phyloP scores from a whole-genome alignment of 2,329 filamentous ascomycete genomes.

The Seiridium unicorne region DNA sequence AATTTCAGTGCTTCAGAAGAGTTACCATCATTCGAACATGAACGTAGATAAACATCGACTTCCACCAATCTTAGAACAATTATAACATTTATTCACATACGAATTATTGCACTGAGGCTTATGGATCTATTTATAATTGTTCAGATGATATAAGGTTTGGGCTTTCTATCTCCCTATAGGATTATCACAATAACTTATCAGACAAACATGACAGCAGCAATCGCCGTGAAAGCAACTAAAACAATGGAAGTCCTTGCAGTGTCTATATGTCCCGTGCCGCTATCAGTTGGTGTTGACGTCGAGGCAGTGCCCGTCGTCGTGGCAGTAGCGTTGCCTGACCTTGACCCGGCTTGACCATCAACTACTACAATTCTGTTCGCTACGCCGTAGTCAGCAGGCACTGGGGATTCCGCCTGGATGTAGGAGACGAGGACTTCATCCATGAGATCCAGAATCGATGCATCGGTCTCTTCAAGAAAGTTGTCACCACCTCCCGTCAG shows the following conservation, averaged over 20 bases:
- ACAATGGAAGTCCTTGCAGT: background rate
- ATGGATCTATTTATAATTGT: too few relatives aligned
- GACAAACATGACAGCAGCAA: background rate
- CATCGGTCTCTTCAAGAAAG: slow-evolving; percentile 40
- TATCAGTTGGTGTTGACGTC: background rate
- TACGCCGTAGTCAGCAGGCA: slow-evolving; percentile 40
- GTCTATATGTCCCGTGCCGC: background rate
- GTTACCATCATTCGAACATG: too few relatives aligned
- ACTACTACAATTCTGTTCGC: slow-evolving; percentile 43
- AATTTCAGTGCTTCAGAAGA: too few relatives aligned
- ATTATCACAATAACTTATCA: background rate
- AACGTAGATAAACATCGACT: too few relatives aligned
- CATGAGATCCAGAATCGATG: slow-evolving; percentile 45
- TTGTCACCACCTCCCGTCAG: slow-evolving; percentile 63
- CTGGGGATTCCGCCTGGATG: slow-evolving; percentile 44
- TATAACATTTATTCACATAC: too few relatives aligned
- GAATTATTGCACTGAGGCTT: too few relatives aligned
- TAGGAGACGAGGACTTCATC: slow-evolving; percentile 50
- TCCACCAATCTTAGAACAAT: too few relatives aligned
- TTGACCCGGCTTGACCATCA: slow-evolving; percentile 12
- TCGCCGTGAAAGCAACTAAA: background rate
- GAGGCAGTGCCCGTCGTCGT: background rate
- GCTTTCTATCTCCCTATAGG: too few relatives aligned
- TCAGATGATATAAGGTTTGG: too few relatives aligned
- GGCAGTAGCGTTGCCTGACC: background rate